Conservation (phyloP, 352 stramenopile species). For the Achlya hypogyna region DNA sequence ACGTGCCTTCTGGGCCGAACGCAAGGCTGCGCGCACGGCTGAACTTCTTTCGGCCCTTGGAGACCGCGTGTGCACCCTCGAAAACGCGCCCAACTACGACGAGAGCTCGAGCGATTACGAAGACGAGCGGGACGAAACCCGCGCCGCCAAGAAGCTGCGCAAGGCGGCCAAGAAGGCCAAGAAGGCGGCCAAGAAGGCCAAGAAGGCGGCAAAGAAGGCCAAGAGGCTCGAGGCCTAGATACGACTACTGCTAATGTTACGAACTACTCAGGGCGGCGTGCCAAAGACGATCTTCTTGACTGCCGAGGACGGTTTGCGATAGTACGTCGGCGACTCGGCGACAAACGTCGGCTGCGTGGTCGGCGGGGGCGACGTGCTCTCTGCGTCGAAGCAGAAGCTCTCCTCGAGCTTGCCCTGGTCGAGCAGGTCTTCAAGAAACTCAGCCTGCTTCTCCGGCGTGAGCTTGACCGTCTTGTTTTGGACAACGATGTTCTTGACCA, state of each 20-base stretch:
- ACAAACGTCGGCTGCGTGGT: not conserved
- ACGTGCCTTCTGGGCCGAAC: constrained; percentile 4
- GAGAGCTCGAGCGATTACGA: not conserved
- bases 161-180: constrained; percentile 3
- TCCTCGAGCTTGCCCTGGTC: constrained; percentile 6
- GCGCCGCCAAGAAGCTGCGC: too few species aligned
- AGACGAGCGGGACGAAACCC: not conserved
- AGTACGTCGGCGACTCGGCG: not conserved
- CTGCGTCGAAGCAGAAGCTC: not conserved
- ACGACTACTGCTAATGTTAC: not conserved
- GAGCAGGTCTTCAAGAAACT: constrained; percentile 5
- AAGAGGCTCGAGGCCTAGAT: not conserved
- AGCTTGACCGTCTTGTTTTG: not conserved
- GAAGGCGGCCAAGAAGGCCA: not conserved
- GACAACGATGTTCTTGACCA: constrained; percentile 7
- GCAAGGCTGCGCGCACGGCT: not conserved
- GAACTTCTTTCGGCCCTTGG: not conserved
- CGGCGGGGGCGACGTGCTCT: not conserved
- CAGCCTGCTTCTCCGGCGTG: constrained; percentile 8
- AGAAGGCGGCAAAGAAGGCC: constrained; percentile 1
- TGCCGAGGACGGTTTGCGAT: not conserved
- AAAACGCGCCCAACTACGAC: constrained; percentile 10
- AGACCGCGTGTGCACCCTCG: not conserved
- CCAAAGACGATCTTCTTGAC: not conserved
- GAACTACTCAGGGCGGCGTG: not conserved